Base-by-base conservation (phyloP, 768 basidiomycete species). In the Pulveroboletus ravenelii region DNA sequence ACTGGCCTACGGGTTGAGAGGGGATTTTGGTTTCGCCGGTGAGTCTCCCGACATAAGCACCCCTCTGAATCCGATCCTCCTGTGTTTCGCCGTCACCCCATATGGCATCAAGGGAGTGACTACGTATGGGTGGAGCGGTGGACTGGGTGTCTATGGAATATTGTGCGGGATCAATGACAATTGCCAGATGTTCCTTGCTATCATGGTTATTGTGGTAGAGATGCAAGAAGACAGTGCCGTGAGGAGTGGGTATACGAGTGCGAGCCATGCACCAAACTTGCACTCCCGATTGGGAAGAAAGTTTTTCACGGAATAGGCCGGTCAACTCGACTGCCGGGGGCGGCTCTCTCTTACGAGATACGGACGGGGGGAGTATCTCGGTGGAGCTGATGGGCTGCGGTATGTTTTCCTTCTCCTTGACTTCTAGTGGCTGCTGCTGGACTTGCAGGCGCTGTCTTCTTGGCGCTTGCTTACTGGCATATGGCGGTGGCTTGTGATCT, bases 181-280 rank as follows among this genome's bases (percentile, higher is more conserved):
- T 82, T 1, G 95, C 95, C 15, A 99, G 80, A 65, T 99, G 96
- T 63, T 99, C 96, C 69, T 98, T 98, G 65, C 66, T 74, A 71
- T 98, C 96, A 47, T 78, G 81, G 60, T 85, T 89, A 66, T 96
- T 98, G 68, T 93, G 91, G 72, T 98, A 98, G 47, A 98, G 72
- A 62, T 98, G 93, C 10, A 98, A 77, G 72, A 97, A 97, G 15
- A 86, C 82, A 12, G 89, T 84, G 6, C 94, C 95, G 60, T 98
- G 91, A 0, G 91, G 90, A 0, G 96, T 99, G 37, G 96, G 96
- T 66, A 98, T 90, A 50, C 96, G 87, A 4, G 96, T 97, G 50
- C 96, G 88, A 12, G 93, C 96, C 84, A 95, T 91, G 68, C 96
- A 99, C 66, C 82, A 85, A 27, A 97, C 89, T 49, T 82, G 74